phyloP scores from a whole-genome alignment of 1,139 yeast species.

The Suhomyces wounanorum region DNA sequence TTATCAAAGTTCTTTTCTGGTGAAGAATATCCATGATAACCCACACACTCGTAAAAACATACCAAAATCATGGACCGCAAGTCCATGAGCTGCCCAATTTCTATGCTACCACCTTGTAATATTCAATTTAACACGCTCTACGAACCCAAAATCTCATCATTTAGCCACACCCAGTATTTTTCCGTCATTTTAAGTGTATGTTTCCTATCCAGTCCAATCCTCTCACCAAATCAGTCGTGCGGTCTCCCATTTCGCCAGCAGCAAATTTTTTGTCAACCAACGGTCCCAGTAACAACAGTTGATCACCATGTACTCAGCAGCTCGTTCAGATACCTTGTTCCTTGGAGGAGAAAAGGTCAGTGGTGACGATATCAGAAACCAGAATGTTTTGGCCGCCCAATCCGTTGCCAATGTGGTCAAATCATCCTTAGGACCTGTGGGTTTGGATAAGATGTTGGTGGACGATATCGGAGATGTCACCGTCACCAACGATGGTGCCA shows the following conservation, averaged over 20 bases:
- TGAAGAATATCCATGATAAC: no score
- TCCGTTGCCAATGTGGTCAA: slow-evolving; percentile 98
- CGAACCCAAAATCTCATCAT: no score
- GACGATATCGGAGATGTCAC: slow-evolving; percentile 99
- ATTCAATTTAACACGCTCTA: no score
- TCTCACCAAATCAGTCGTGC: slow-evolving; percentile 5
- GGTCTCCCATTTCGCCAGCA: slow-evolving; percentile 7
- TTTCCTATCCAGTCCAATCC: background rate
- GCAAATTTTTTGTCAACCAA: slow-evolving; percentile 10
- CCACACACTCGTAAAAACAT: no score
- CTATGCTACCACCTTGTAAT: no score
- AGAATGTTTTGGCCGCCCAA: slow-evolving; percentile 92
- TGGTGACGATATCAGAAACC: slow-evolving; percentile 96
- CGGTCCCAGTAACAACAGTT: background rate
- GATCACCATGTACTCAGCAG: slow-evolving; percentile 49
- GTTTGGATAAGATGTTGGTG: slow-evolving; percentile 96
- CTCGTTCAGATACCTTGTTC: slow-evolving; percentile 89
- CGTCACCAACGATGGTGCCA: slow-evolving; percentile 98
- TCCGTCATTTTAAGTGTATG: background rate
- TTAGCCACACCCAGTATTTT: background rate
- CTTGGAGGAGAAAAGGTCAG: slow-evolving; percentile 95
- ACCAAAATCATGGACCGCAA: no score
- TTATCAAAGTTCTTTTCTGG: no score
- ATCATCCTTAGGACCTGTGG: slow-evolving; percentile 97
- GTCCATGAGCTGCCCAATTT: no score